Evolutionary conservation across 2,329 filamentous ascomycete genomes (phyloP).

Genomic region (Raffaelea albimanens): DNA sequence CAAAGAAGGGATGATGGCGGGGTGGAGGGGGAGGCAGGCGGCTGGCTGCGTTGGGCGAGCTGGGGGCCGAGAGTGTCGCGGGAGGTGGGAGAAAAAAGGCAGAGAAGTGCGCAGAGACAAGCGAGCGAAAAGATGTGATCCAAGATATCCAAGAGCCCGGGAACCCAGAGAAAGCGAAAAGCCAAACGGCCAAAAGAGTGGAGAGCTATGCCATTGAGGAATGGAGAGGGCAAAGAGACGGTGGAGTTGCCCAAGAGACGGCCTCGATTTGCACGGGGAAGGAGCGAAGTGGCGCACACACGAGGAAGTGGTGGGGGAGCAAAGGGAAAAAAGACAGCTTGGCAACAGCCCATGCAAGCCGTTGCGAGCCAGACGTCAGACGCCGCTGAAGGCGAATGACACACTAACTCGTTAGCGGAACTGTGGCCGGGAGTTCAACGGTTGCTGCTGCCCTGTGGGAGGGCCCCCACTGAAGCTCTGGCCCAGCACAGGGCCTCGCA

Average conservation of each 20-base stretch:
- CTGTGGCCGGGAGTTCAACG: too few species aligned
- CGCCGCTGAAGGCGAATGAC: too few species aligned
- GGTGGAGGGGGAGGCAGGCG: not conserved
- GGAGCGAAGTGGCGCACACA: not conserved
- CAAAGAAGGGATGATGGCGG: not conserved
- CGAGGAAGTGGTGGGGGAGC: not conserved
- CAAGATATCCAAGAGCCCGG: not conserved
- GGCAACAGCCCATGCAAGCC: too few species aligned
- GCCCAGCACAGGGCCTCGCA: too few species aligned
- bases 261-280: not conserved
- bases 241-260: not conserved
- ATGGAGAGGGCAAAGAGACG: not conserved
- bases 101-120: not conserved
- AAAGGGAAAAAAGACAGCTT: not conserved
- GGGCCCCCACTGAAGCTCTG: too few species aligned
- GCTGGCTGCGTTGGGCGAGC: too few species aligned
- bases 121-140: not conserved
- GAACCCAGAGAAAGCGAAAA: not conserved
- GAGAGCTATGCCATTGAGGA: slow-evolving; percentile 1
- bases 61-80: too few species aligned
- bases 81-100: not conserved
- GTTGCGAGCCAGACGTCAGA: too few species aligned
- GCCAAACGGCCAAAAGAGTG: not conserved
- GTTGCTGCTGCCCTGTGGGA: too few species aligned
- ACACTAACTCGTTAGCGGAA: too few species aligned